Evolutionary conservation across 371 early-diverging fungal species (phyloP), one percentile per base, ranked within the genome.

Genomic region (Synchytrium microbalum): DNA sequence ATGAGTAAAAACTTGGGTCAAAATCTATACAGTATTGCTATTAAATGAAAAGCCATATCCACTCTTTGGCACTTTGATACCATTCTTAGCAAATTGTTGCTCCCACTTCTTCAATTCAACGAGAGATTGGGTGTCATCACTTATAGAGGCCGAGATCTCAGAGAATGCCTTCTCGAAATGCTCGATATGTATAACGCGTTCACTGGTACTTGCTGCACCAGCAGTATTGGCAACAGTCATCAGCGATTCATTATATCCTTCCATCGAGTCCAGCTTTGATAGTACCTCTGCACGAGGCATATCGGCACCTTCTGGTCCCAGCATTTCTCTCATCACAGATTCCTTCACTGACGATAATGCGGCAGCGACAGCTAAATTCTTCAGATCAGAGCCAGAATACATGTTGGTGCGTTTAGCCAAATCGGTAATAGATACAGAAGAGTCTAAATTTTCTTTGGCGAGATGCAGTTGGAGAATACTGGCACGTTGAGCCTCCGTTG

Each of bases 351-450:
- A 46, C 2, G 72, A 61, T 38, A 76, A 63, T 0, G 79, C 95
- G 0, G 99, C 95, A 23, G 96, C 88, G 31, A 99, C 87, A 76
- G 96, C 96, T 58, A 99, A 72, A 72, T 98, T 98, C 79, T 96
- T 99, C 66, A 99, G 79, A 73, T 99, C 99, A 51, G 94, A 93
- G n/a, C 99, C 99, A 25, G 96, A 94, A 66, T 86, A 95, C 59
- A 84, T 77, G 19, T 78, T 76, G 0, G 95, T 91, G 32, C 77
- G 76, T 69, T 79, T 77, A 3, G 92, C 92, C 26, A 76, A 61
- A 2, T 60, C 59, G 0, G 59, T 53, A 27, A 70, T 29, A 32
- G 63, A 53, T 14, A 74, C 54, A 30, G 54, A 28, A 1, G 58
- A 2, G 31, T 67, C 68, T 19, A 77, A 62, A 2, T 23, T 1